These are phyloP conservation scores for Geotrichum cucujoidarum DNA, from an alignment of 1,139 yeast genomes.

Conservation along the genomic window DNA sequence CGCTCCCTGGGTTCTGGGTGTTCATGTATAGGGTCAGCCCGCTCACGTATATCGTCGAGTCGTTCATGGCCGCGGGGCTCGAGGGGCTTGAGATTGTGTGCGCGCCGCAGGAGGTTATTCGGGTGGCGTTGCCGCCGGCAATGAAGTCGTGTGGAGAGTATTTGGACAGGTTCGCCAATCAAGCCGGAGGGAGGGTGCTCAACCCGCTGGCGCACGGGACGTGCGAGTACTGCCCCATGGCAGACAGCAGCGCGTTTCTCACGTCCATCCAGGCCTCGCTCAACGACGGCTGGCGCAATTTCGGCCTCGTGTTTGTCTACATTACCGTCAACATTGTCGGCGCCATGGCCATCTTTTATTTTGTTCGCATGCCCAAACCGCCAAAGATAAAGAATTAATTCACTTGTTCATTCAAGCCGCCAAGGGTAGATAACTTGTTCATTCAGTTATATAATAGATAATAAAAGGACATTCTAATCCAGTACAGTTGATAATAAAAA, in stretches of 20 bases:
- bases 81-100: conserved; percentile 57
- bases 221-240: conserved; percentile 58
- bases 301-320: conserved; percentile 52
- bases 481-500: too few species aligned
- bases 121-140: conserved; percentile 53
- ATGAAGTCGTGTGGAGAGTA: conserved; percentile 58
- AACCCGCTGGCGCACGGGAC: conserved; percentile 49
- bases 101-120: conserved; percentile 46
- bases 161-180: conserved; percentile 40
- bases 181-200: conserved; percentile 48
- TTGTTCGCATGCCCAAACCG: conserved; percentile 32
- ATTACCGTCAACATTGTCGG: conserved; percentile 52
- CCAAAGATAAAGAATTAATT: conserved; percentile 13
- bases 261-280: conserved; percentile 43
- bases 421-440: background rate
- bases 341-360: conserved; percentile 55
- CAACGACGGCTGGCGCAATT: conserved; percentile 53
- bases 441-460: too few species aligned
- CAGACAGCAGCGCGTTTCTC: conserved; percentile 52
- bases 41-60: conserved; percentile 60
- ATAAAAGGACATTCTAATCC: too few species aligned
- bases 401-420: too few species aligned
- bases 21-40: conserved; percentile 74
- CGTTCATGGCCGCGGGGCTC: conserved; percentile 48
- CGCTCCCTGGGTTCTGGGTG: conserved; percentile 59